Percentiles rank a stretch among this genome's conserved stretches.
These are phyloP conservation scores for Cladobotryum mycophilum DNA, from an alignment of 2,329 filamentous ascomycete genomes.

Conservation along the genomic window DNA sequence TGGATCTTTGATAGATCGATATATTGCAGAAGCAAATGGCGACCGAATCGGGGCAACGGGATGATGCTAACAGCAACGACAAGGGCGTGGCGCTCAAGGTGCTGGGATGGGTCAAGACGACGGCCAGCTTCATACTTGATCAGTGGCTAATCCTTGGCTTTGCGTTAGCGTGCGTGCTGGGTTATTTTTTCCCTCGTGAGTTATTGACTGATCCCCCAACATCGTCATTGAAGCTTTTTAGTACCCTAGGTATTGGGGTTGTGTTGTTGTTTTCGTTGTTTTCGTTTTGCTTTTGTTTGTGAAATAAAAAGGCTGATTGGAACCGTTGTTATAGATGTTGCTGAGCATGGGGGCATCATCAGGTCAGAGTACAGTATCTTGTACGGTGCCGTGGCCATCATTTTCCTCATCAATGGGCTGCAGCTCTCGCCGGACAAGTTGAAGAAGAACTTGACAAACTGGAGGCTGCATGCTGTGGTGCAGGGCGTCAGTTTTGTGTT, in stretches of 20 bases:
- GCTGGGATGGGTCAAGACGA: background rate
- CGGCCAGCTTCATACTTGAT: slow-evolving; percentile 35
- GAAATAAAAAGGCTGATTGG: background rate
- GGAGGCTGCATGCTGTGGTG: slow-evolving; percentile 61
- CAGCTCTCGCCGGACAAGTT: slow-evolving; percentile 60
- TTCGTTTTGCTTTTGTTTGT: background rate
- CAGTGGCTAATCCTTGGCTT: slow-evolving; percentile 64
- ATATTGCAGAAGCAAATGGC: too few relatives aligned
- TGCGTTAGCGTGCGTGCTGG: slow-evolving; percentile 44
- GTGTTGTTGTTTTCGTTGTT: background rate
- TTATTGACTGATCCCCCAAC: too few relatives aligned
- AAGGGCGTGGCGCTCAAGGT: background rate
- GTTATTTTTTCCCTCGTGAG: slow-evolving; percentile 38
- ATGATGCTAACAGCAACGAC: background rate
- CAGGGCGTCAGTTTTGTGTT: slow-evolving; percentile 62
- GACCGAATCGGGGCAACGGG: background rate
- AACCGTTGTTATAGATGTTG: slow-evolving; percentile 24
- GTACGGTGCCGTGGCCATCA: slow-evolving; percentile 62
- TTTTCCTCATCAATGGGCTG: slow-evolving; percentile 66
- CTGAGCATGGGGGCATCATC: slow-evolving; percentile 41
- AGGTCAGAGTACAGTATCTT: slow-evolving; percentile 55
- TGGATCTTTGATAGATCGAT: background rate
- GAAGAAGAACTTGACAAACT: slow-evolving; percentile 55
- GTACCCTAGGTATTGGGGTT: too few relatives aligned
- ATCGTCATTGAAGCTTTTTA: too few relatives aligned